A percentile compares a stretch with the other conserved stretches of the same genome.
phyloP scores from a whole-genome alignment of 345 rosid species.

The Arabis hirsuta region DNA sequence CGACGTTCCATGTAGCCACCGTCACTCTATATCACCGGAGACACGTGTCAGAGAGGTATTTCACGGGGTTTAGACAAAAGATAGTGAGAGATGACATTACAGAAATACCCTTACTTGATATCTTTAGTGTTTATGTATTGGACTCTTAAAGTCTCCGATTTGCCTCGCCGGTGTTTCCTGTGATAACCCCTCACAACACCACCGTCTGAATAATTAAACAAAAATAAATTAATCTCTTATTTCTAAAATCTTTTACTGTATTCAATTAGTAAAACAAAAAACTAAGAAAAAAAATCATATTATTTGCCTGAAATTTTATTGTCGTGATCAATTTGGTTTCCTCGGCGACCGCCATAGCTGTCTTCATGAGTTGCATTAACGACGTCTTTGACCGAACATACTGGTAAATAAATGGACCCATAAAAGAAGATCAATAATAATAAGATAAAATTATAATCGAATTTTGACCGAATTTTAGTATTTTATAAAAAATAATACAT shows the following conservation, averaged over 20 bases:
- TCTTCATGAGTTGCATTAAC: slow-evolving; percentile 26
- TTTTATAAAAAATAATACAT: no score
- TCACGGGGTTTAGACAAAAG: not conserved
- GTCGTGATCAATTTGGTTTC: slow-evolving; percentile 44
- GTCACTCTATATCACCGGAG: slow-evolving; percentile 59
- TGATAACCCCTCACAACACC: slow-evolving; percentile 55
- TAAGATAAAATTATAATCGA: not conserved
- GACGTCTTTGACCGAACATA: slow-evolving; percentile 36
- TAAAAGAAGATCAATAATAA: not conserved
- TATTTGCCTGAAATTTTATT: slow-evolving; percentile 60
- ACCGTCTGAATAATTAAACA: slow-evolving; percentile 46
- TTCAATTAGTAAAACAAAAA: not conserved
- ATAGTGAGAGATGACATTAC: not conserved
- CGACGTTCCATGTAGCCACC: slow-evolving; percentile 96
- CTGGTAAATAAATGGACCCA: slow-evolving; percentile 33
- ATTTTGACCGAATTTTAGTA: not conserved
- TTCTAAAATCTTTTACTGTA: not conserved
- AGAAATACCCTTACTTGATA: slow-evolving; percentile 62
- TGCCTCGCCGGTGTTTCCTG: slow-evolving; percentile 80
- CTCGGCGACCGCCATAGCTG: slow-evolving; percentile 16
- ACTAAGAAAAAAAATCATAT: not conserved
- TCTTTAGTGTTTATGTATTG: slow-evolving; percentile 92
- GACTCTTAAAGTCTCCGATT: slow-evolving; percentile 90
- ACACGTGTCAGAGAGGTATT: slow-evolving; percentile 12
- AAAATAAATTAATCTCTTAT: not conserved